Conservation (phyloP, 148 eudicot species). For the Talinum fruticosum region DNA sequence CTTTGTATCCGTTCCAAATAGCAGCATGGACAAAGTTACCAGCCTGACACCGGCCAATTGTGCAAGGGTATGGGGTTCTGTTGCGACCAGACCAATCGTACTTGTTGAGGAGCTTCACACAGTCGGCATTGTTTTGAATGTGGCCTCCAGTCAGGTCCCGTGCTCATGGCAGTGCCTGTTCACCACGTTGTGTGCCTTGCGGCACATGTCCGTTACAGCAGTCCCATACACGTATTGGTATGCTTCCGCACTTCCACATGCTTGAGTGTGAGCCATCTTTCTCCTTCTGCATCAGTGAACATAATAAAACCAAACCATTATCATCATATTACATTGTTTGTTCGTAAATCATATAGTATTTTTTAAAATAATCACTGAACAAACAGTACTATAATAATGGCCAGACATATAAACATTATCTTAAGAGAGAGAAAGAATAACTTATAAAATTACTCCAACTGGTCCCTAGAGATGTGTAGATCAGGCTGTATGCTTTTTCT, state of each 20-base stretch:
- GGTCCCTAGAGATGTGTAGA: neutral
- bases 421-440: no score
- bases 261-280: no score
- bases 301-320: no score
- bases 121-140: neutral
- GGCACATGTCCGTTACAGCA: neutral
- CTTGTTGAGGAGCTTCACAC: neutral
- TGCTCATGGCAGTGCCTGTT: neutral
- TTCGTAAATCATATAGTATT: no score
- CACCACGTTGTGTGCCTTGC: neutral
- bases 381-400: no score
- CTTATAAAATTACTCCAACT: neutral
- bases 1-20: neutral
- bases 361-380: no score
- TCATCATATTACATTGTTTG: no score
- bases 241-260: no score
- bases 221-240: no score
- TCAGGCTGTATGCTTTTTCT: neutral
- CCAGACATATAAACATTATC: no score
- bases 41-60: neutral
- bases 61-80: neutral
- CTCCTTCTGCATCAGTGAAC: no score
- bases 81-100: neutral
- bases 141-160: neutral
- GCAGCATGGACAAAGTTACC: neutral